Base-by-base conservation (phyloP, 306 rosid species). In the Pachyrhizus erosus region DNA sequence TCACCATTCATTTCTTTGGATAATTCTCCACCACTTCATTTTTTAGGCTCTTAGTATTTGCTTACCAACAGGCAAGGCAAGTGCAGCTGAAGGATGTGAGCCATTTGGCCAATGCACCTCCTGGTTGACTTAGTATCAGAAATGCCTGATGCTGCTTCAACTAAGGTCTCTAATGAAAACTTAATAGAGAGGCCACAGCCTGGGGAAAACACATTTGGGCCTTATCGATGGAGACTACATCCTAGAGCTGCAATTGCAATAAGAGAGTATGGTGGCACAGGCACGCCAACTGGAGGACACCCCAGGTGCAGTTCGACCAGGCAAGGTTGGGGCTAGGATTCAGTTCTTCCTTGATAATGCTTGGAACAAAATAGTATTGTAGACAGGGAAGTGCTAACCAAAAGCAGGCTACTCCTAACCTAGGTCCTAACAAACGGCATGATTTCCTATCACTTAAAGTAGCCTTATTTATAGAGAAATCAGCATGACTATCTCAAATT, bases 271-370 rank as follows among this genome's bases (percentile, higher is more conserved):
- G 46, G 26, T 26, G 26, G 46, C 71, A 65, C 65, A 45, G 52
- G 67, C 84, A 14, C 20, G 42, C 14, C 92, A 87, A 46, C 55
- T 91, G 82, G 82, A 84, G 65, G 87, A 82, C 2, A 80, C 74
- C 57, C 45, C 84, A 2, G 62, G 43, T 82, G 66, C 82, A 80
- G 51, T 78, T 89, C 0, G 90, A 91, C 77, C 48, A 82, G 69
- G 80, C 60, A 4, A 80, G 31, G 70, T 84, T 87, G 5, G 80
- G 68, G 48, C 23, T 87, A 13, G 91, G 85, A 1, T 85, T 90
- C 15, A 85, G 86, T 83, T 40, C 75, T 43, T 83, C 82, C 5
- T 42, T 86, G 77, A 29, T 62, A 15, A 62, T 31, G 69, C 43
- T 14, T 62, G 46, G 55, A 70, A 70, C 20, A 45, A 24, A 46